These are phyloP conservation scores for Rosa multiflora DNA, from an alignment of 306 rosid genomes.

Conservation along the genomic window DNA sequence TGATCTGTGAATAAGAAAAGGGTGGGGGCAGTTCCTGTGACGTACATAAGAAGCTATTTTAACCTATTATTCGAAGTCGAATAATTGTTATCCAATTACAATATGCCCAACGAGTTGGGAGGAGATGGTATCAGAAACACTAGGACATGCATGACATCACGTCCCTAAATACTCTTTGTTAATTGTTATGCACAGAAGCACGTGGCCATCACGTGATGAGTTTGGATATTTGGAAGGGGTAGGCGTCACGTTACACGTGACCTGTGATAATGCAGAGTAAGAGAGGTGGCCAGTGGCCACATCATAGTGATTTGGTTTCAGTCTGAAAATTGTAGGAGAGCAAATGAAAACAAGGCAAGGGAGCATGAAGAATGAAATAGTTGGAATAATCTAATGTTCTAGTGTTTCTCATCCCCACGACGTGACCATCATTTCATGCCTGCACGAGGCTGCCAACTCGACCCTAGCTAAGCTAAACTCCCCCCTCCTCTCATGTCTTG, in stretches of 20 bases:
- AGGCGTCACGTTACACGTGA: slow-evolving; percentile 28
- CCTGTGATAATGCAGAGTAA: not conserved
- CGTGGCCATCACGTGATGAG: slow-evolving; percentile 19
- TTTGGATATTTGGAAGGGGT: not conserved
- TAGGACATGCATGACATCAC: not conserved
- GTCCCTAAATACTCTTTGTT: not conserved
- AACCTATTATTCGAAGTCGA: not conserved
- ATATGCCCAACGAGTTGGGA: slow-evolving; percentile 2
- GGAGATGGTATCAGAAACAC: not conserved
- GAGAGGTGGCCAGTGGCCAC: not conserved
- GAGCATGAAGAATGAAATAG: not conserved
- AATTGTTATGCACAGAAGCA: not conserved
- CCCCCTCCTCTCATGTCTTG: not conserved
- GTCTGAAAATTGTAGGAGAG: slow-evolving; percentile 10
- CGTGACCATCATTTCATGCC: slow-evolving; percentile 31
- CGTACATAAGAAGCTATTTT: not conserved
- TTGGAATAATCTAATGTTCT: slow-evolving; percentile 1
- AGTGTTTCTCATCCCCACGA: slow-evolving; percentile 14
- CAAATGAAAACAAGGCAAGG: not conserved
- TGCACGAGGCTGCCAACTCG: slow-evolving; percentile 29
- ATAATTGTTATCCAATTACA: not conserved
- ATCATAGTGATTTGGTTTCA: slow-evolving; percentile 16
- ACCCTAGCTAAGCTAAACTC: not conserved
- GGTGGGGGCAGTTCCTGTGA: not conserved
- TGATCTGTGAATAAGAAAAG: too few relatives aligned